Evolutionary conservation across 2,329 filamentous ascomycete genomes (phyloP).

Genomic region (Arthrobotrys sinensis): DNA sequence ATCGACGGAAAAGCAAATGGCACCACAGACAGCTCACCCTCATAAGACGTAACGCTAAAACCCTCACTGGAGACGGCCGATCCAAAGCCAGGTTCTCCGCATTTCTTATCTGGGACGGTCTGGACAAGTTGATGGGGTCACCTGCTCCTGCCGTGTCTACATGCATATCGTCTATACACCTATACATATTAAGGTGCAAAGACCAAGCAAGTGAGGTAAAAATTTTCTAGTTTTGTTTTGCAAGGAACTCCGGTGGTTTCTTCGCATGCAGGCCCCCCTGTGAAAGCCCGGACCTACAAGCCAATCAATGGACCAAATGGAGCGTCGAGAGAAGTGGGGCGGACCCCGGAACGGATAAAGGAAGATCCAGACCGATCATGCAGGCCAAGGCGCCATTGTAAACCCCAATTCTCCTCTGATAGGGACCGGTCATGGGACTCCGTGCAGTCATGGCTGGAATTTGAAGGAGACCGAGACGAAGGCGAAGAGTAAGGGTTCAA

Average conservation of each 20-base stretch:
- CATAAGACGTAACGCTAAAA: constrained; percentile 40
- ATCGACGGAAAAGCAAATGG: constrained; percentile 15
- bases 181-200: constrained; percentile 32
- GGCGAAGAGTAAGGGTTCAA: constrained; percentile 11
- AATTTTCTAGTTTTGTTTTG: constrained; percentile 30
- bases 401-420: constrained; percentile 10
- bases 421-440: constrained; percentile 47
- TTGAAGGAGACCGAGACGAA: constrained; percentile 11
- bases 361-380: constrained; percentile 61
- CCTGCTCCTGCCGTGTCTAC: constrained; percentile 56
- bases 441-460: constrained; percentile 27
- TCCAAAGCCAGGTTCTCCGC: constrained; percentile 60
- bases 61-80: constrained; percentile 51
- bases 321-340: constrained; percentile 33
- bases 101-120: constrained; percentile 52
- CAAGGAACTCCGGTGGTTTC: constrained; percentile 22
- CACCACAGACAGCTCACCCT: constrained; percentile 33
- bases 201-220: constrained; percentile 28
- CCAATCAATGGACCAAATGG: constrained; percentile 27
- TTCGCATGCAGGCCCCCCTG: constrained; percentile 17
- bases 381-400: constrained; percentile 53
- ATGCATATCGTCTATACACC: constrained; percentile 32
- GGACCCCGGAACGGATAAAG: constrained; percentile 60
- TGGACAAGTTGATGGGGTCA: constrained; percentile 50
- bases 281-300: constrained; percentile 6